phyloP scores from a whole-genome alignment of 129 eudicot species.

The Chrysanthemum lavandulifolium region DNA sequence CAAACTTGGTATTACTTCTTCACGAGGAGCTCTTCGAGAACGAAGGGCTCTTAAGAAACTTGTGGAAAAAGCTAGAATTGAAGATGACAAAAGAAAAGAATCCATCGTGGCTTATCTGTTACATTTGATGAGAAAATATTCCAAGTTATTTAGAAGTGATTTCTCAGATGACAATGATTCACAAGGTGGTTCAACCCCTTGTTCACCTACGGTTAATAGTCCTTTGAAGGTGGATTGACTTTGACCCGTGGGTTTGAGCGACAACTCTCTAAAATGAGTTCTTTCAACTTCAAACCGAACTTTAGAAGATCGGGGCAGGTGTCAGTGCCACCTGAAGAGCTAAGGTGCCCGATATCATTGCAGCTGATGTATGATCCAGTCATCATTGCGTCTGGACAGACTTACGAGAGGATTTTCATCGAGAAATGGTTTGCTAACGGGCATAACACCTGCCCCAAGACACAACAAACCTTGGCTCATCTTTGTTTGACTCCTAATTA shows the following conservation, averaged over 20 bases:
- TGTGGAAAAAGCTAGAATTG: conserved; percentile 72
- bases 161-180: conserved; percentile 90
- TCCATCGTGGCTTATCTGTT: conserved; percentile 81
- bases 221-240: conserved; percentile 48
- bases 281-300: conserved; percentile 78
- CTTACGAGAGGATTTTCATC: conserved; percentile 89
- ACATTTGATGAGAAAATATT: conserved; percentile 82
- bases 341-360: conserved; percentile 92
- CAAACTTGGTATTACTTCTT: conserved; percentile 72
- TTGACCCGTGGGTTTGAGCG: conserved; percentile 62
- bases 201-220: conserved; percentile 88
- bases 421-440: conserved; percentile 92
- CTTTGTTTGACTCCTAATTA: conserved; percentile 89
- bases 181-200: conserved; percentile 86
- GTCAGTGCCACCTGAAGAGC: conserved; percentile 87
- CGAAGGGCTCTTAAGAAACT: conserved; percentile 80
- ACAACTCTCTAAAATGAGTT: conserved; percentile 77
- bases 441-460: conserved; percentile 92
- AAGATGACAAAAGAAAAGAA: conserved; percentile 93
- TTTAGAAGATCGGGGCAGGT: conserved; percentile 74
- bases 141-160: conserved; percentile 80
- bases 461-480: conserved; percentile 82
- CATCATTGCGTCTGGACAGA: conserved; percentile 91
- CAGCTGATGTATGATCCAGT: conserved; percentile 97
- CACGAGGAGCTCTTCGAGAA: conserved; percentile 87